These are phyloP conservation scores for Aspergillus tanneri DNA, from an alignment of 2,329 filamentous ascomycete species.

Conservation along the genomic window DNA sequence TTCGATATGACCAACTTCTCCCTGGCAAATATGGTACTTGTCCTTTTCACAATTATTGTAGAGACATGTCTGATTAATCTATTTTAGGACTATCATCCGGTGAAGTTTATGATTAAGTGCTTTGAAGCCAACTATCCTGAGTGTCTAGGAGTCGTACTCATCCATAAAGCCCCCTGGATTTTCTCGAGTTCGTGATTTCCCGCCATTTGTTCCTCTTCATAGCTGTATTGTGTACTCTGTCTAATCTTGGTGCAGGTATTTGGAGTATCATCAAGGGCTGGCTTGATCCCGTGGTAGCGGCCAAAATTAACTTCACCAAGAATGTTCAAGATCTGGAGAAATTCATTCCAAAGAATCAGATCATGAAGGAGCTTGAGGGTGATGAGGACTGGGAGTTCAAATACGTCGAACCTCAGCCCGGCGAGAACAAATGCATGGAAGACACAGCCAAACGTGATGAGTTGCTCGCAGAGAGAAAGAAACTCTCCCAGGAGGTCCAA, in stretches of 20 bases:
- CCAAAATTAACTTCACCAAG: conserved; percentile 91
- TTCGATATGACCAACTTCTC: conserved; percentile 97
- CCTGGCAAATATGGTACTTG: conserved; percentile 82
- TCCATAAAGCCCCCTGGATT: conserved; percentile 95
- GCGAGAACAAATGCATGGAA: conserved; percentile 76
- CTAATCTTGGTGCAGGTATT: conserved; percentile 59
- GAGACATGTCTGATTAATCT: conserved; percentile 3
- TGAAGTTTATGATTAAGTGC: conserved; percentile 99
- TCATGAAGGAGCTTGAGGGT: conserved; percentile 82
- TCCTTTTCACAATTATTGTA: background rate
- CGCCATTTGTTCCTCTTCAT: background rate
- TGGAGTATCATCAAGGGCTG: conserved; percentile 95
- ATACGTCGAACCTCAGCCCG: conserved; percentile 72
- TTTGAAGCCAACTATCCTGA: conserved; percentile 99
- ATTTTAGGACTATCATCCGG: conserved; percentile 78
- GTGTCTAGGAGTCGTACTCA: conserved; percentile 80
- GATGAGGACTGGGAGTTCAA: conserved; percentile 80
- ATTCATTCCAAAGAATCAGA: conserved; percentile 68
- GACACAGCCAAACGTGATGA: conserved; percentile 62
- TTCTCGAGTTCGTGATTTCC: conserved; percentile 69
- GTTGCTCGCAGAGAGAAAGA: conserved; percentile 62
- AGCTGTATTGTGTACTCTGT: background rate
- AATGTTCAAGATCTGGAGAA: conserved; percentile 73
- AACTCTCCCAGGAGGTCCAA: conserved; percentile 72
- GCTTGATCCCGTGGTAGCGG: conserved; percentile 93